Percentiles rank a stretch among this genome's conserved stretches.
These are phyloP conservation scores for Adansonia rubrostipa DNA, from an alignment of 441 rosid genomes.

Conservation along the genomic window DNA sequence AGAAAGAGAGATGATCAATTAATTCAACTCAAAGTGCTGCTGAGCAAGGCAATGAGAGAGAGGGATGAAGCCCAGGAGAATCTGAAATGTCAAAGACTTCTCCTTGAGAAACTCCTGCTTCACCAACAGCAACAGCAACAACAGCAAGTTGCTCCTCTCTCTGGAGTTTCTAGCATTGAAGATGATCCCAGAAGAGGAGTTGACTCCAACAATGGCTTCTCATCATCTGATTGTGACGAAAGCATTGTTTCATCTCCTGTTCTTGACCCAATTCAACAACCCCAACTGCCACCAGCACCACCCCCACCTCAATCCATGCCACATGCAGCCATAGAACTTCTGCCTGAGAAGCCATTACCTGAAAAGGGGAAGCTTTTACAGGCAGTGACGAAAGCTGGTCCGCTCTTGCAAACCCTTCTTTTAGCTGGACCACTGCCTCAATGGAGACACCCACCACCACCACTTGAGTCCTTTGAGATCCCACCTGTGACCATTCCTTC, in stretches of 20 bases:
- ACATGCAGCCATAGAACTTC: conserved; percentile 27
- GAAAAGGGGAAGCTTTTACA: conserved; percentile 85
- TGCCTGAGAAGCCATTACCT: conserved; percentile 65
- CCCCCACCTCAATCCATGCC: conserved; percentile 29
- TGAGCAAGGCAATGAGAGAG: conserved; percentile 50
- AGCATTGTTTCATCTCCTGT: conserved; percentile 82
- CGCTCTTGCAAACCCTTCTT: conserved; percentile 80
- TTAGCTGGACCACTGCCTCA: conserved; percentile 90
- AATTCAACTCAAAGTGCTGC: conserved; percentile 46
- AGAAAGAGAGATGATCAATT: conserved; percentile 55
- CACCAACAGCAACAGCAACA: conserved; percentile 28
- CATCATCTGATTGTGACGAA: conserved; percentile 83
- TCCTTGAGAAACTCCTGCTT: conserved; percentile 44
- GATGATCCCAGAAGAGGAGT: conserved; percentile 55
- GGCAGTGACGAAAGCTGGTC: conserved; percentile 89
- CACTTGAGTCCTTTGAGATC: conserved; percentile 70
- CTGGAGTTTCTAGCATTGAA: conserved; percentile 63
- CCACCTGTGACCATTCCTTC: conserved; percentile 74
- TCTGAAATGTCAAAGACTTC: conserved; percentile 43
- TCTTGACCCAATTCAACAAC: conserved; percentile 43
- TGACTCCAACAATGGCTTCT: conserved; percentile 55
- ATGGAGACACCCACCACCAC: conserved; percentile 93
- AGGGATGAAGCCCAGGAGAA: conserved; percentile 56
- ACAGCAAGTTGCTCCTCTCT: conserved; percentile 38
- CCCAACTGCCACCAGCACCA: conserved; percentile 39